Percentiles rank a stretch among this genome's conserved stretches.
phyloP scores from a whole-genome alignment of 495 filamentous ascomycete species.

The Neurospora sp. region DNA sequence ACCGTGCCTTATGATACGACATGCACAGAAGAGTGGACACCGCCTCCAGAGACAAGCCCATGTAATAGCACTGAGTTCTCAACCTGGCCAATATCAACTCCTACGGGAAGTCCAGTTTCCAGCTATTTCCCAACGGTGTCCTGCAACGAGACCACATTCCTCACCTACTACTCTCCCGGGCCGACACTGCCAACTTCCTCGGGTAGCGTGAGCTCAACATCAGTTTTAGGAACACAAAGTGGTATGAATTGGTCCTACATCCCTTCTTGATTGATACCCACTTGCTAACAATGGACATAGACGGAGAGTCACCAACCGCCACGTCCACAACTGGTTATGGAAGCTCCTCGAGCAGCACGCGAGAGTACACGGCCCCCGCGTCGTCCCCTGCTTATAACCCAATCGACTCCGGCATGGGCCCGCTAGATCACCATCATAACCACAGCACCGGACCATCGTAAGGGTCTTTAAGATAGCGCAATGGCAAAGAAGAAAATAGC shows the following conservation, averaged over 20 bases:
- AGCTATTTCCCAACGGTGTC: conserved; percentile 5
- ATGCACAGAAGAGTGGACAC: conserved; percentile 7
- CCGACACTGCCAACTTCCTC: neutral
- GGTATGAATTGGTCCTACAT: neutral
- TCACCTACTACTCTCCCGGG: neutral
- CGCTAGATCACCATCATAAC: conserved; percentile 20
- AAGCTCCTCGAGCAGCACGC: neutral
- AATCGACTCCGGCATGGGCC: conserved; percentile 12
- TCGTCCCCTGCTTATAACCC: conserved; percentile 7
- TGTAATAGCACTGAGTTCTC: neutral
- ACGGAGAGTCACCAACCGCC: neutral
- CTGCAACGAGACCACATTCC: conserved; percentile 13
- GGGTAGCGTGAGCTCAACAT: conserved; percentile 3
- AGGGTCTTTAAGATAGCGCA: neutral
- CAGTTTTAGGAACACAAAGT: neutral
- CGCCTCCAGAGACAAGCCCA: conserved; percentile 6
- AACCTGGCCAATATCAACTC: neutral
- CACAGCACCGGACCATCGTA: neutral
- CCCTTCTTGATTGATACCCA: neutral
- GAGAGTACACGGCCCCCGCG: neutral
- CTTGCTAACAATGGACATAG: neutral
- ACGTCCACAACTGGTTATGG: neutral
- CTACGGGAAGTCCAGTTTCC: neutral
- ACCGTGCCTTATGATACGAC: conserved; percentile 11
- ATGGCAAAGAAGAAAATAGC: neutral